phyloP scores from a whole-genome alignment of 2,329 filamentous ascomycete species.

The Aureobasidium sp. region DNA sequence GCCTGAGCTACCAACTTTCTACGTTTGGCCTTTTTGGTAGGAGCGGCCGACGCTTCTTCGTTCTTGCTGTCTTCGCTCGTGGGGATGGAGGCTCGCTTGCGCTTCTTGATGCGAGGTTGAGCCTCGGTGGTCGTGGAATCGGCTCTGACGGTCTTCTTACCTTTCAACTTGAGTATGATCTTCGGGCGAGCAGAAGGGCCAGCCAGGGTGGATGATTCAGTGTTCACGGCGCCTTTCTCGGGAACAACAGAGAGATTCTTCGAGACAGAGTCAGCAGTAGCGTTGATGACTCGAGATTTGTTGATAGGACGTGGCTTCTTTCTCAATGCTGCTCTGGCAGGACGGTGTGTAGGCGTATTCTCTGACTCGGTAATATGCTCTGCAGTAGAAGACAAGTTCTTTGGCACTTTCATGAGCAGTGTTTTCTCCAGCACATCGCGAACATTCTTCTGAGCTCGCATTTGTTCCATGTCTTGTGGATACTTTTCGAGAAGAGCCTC shows the following conservation, averaged over 20 bases:
- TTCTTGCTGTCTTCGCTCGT: neutral
- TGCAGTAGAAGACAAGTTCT: neutral
- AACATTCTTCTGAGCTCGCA: neutral
- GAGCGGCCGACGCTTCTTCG: neutral
- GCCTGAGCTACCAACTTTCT: neutral
- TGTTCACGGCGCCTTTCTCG: no score
- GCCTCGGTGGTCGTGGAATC: no score
- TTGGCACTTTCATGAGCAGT: neutral
- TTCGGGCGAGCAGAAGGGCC: neutral
- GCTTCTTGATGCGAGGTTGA: no score
- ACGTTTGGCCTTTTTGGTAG: neutral
- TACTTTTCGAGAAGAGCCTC: neutral
- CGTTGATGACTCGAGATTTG: neutral
- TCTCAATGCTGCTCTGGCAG: neutral
- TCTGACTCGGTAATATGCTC: neutral
- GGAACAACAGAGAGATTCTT: no score
- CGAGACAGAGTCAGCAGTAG: no score
- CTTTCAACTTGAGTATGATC: neutral
- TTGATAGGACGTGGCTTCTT: no score
- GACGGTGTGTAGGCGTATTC: neutral
- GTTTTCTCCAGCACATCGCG: neutral
- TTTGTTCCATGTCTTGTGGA: neutral
- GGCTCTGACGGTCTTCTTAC: neutral
- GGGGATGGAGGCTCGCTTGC: no score
- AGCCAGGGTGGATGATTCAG: neutral